Percentiles rank a stretch among this genome's conserved stretches.
These are phyloP conservation scores for Rhizopogon vesiculosus DNA, from an alignment of 768 basidiomycete genomes.

Conservation along the genomic window DNA sequence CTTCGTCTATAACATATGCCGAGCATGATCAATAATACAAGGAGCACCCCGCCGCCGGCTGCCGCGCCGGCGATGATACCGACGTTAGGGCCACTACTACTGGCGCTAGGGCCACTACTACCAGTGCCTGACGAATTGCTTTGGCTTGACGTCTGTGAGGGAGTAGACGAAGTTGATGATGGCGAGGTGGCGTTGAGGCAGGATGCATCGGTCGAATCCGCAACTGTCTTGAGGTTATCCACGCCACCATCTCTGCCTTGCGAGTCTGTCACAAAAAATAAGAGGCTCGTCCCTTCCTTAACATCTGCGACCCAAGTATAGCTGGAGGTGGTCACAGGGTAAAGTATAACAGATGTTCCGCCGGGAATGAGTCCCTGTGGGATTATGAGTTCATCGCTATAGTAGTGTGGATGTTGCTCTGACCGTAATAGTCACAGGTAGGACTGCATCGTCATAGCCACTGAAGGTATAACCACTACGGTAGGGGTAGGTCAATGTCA, in stretches of 20 bases:
- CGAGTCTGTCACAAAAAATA: slow-evolving; percentile 54
- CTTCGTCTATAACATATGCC: slow-evolving; percentile 38
- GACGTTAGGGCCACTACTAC: slow-evolving; percentile 36
- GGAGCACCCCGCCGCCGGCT: slow-evolving; percentile 46
- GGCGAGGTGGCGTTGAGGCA: slow-evolving; percentile 54
- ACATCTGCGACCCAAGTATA: slow-evolving; percentile 55
- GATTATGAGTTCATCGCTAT: background rate
- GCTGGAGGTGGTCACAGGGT: slow-evolving; percentile 26
- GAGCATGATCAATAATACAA: slow-evolving; percentile 46
- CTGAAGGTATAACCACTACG: slow-evolving; percentile 43
- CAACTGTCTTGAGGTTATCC: slow-evolving; percentile 46
- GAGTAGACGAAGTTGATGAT: slow-evolving; percentile 33
- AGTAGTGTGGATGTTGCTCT: slow-evolving; percentile 6
- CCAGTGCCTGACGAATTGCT: slow-evolving; percentile 14
- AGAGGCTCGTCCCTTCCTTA: slow-evolving; percentile 48
- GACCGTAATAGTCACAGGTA: slow-evolving; percentile 54
- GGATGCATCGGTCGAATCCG: slow-evolving; percentile 38
- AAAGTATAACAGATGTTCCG: slow-evolving; percentile 46
- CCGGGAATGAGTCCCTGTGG: slow-evolving; percentile 58
- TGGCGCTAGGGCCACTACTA: slow-evolving; percentile 35
- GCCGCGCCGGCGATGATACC: slow-evolving; percentile 46
- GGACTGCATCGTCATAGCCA: slow-evolving; percentile 37
- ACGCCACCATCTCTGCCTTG: slow-evolving; percentile 52
- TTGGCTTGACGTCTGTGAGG: slow-evolving; percentile 20
- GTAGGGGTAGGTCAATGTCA: slow-evolving; percentile 3